These are phyloP conservation scores for Orbilia quercus DNA, from an alignment of 2,329 filamentous ascomycete genomes.

Conservation along the genomic window DNA sequence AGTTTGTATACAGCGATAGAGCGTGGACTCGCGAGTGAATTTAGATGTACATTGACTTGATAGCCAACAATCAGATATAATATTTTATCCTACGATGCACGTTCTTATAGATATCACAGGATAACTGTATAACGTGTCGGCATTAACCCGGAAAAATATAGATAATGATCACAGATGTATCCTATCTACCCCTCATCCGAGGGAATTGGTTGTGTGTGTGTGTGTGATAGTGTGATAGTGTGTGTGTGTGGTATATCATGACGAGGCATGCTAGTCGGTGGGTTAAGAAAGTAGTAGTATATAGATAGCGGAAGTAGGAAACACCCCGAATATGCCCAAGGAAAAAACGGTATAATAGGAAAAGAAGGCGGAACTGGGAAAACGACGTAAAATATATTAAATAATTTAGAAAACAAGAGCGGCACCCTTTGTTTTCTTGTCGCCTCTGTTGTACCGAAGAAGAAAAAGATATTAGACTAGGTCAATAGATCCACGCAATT, in stretches of 20 bases:
- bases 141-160: conserved; percentile 41
- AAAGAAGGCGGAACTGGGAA: conserved; percentile 20
- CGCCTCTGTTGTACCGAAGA: conserved; percentile 89
- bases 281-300: conserved; percentile 47
- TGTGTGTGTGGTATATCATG: conserved; percentile 55
- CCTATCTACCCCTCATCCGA: conserved; percentile 17
- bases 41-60: not conserved
- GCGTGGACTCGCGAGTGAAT: not conserved
- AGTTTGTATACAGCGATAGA: not conserved
- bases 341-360: conserved; percentile 28
- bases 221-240: conserved; percentile 14
- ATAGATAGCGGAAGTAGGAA: conserved; percentile 55
- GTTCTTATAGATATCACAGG: not conserved
- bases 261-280: conserved; percentile 43
- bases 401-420: conserved; percentile 96
- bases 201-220: too few species aligned
- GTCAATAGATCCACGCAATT: conserved; percentile 23
- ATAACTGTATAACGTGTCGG: conserved; percentile 47
- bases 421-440: conserved; percentile 99
- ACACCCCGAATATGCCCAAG: conserved; percentile 56
- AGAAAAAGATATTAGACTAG: conserved; percentile 58
- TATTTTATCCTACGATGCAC: not conserved
- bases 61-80: not conserved
- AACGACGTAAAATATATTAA: conserved; percentile 63
- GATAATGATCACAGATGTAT: conserved; percentile 7